Percentiles rank a stretch among this genome's conserved stretches.
Conservation (phyloP, 306 rosid genomes). For the Cajanus cajan region DNA sequence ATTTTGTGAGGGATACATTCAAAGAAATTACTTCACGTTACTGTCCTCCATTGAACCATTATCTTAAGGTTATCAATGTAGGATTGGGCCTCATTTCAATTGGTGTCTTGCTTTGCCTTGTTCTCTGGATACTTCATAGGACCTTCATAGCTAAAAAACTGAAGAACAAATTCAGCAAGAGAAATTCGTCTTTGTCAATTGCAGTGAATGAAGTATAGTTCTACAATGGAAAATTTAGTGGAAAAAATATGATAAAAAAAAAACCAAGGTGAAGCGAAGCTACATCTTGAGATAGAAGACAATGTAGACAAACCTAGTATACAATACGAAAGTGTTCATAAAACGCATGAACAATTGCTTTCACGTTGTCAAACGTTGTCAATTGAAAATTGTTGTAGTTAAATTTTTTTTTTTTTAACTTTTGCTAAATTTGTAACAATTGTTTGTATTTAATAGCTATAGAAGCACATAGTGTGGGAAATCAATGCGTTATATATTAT, state of each 20-base stretch:
- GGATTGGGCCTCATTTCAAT: constrained; percentile 77
- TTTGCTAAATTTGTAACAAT: neutral
- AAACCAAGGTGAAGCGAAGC: constrained; percentile 75
- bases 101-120: constrained; percentile 80
- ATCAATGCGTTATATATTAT: neutral
- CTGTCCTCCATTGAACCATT: constrained; percentile 67
- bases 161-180: constrained; percentile 31
- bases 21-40: constrained; percentile 61
- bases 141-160: constrained; percentile 38
- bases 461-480: neutral
- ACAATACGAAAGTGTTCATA: neutral
- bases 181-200: constrained; percentile 33
- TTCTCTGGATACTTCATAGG: constrained; percentile 76
- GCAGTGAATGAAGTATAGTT: constrained; percentile 33
- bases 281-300: constrained; percentile 41
- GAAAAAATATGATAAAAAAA: neutral
- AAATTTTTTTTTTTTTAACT: neutral
- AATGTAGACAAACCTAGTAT: constrained; percentile 6
- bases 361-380: neutral
- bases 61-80: constrained; percentile 66
- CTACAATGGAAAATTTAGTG: constrained; percentile 8
- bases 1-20: constrained; percentile 84
- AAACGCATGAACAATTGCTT: neutral
- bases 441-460: neutral
- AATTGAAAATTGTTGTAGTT: neutral